Conservation (phyloP, 768 basidiomycete species). For the Phylloporus arenicola region DNA sequence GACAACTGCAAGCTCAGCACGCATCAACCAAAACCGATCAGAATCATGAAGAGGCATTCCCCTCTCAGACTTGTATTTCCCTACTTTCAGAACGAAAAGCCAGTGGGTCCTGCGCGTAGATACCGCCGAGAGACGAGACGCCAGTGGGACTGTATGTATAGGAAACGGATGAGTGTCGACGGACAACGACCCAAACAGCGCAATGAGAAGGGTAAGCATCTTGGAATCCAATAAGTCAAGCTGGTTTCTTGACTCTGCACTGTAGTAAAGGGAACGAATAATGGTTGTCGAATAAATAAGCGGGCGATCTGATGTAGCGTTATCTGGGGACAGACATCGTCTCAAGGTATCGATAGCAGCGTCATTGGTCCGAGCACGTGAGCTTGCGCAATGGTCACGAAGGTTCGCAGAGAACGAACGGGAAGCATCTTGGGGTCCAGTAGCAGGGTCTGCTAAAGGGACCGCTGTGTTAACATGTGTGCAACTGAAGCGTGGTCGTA, state of each 20-base stretch:
- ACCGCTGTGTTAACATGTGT: not conserved
- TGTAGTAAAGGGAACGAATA: constrained; percentile 38
- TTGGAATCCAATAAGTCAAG: constrained; percentile 31
- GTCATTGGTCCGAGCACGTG: not conserved
- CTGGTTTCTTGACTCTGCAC: constrained; percentile 30
- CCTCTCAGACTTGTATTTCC: constrained; percentile 38
- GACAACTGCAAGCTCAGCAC: constrained; percentile 34
- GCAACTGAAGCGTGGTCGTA: not conserved
- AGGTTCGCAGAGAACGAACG: not conserved
- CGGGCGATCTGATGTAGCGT: constrained; percentile 6
- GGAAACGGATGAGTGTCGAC: constrained; percentile 23
- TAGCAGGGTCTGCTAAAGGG: not conserved
- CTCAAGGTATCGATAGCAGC: constrained; percentile 13
- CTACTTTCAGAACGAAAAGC: constrained; percentile 44
- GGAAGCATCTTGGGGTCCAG: not conserved
- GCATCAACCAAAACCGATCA: constrained; percentile 65
- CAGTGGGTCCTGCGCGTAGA: constrained; percentile 36
- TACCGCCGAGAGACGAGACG: constrained; percentile 23
- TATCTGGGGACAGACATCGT: constrained; percentile 12
- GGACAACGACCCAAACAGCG: constrained; percentile 48
- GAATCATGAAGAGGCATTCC: constrained; percentile 32
- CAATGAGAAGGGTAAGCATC: constrained; percentile 40
- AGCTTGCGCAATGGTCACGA: not conserved
- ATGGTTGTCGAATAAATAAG: constrained; percentile 24
- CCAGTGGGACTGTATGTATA: constrained; percentile 27